Evolutionary conservation across 1,284 basidiomycete species (phyloP), one percentile per base, ranked within the genome.

Genomic region (Pseudozyma sp.): DNA sequence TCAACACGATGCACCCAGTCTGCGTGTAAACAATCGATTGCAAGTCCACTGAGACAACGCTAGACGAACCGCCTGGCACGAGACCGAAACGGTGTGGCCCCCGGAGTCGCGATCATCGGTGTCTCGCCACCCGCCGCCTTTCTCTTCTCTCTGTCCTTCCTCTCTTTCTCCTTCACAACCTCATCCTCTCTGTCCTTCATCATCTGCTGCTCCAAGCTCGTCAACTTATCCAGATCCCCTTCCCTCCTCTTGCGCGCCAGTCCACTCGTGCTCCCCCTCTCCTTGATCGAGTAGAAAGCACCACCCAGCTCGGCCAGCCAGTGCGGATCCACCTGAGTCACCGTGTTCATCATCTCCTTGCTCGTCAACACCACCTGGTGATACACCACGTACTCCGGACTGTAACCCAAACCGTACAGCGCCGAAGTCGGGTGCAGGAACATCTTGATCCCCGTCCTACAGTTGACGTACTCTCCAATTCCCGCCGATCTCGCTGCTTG

Each of bases 381-480:
- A 84, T 97, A 98, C 34, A 99, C 90, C 39, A 98, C 92, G 84
- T 97, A 98, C 49, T 94, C 92, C 7, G 97, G 97, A 34, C 94
- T 96, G 85, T 94, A 97, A 75, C 96, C 97, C 54, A 98, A 88
- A 10, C 97, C 97, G 84, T 97, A 99, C 48, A 99, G 86, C 2
- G 97, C 95, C 79, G 92, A 94, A 0, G 97, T 99, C 0, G 97
- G 97, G 84, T 99, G 97, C 47, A 99, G 86, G 84, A 94, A 92
- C 50, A 94, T 94, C 56, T 77, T 75, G 40, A 89, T 86, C 37
- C 94, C 97, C n/a, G 96, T 95, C 45, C 97, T 89, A 77, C 96
- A 93, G 85, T 99, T 97, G 67, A 96, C 93, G 85, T 97, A 99
- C 86, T 99, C 97, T 70, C 96, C 97, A 68, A 99, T 97, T 83